Evolutionary conservation across 495 filamentous ascomycete genomes (phyloP), one percentile per base, ranked within the genome.

Genomic region (Poronia punctata): DNA sequence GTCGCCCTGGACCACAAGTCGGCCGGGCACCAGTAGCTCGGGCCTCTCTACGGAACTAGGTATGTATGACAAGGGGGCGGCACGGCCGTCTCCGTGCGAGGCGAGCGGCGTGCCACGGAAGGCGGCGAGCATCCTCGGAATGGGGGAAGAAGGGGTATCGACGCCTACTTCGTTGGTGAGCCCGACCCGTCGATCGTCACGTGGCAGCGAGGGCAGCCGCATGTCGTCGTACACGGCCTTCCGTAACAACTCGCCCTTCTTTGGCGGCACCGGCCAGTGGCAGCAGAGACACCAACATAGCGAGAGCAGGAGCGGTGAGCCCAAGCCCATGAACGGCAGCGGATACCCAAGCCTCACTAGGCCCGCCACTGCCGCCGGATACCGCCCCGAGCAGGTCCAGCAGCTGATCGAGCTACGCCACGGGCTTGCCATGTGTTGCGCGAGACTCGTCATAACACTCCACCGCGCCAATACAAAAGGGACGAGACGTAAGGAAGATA

Each of bases 51-150:
- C 14, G 3, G 42, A 27, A 5, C 26, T 26, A 10, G 33, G 37
- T 19, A 9, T 24, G 8, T 44, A 27, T 2, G 10, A n/a, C 5
- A 24, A 25, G 15, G 21, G 33, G 7, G n/a, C 41, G 28, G 12
- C 27, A 3, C 48, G 30, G n/a, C 26, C 21, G 17, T 39, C 48
- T 11, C 44, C 22, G 15, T 34, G 50, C 17, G 45, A 53, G 32
- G 35, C 33, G 6, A 53, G 33, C 24, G 38, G 43, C 3, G 59
- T 70, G 16, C 65, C 66, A 12, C 50, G 42, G 12, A 68, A 70
- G 33, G 66, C 66, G 6, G 60, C 62, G 4, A 61, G 44, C 28
- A 37, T 68, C 14, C 52, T 70, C n/a, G 66, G 66, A 7, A 43
- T 70, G 45, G 46, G 57, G 11, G 35, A 45, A 8, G 50, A 52